Percentiles rank a stretch among this genome's conserved stretches.
Evolutionary conservation across 2,329 filamentous ascomycete species (phyloP).

Genomic region (Aspergillus versicolor): DNA sequence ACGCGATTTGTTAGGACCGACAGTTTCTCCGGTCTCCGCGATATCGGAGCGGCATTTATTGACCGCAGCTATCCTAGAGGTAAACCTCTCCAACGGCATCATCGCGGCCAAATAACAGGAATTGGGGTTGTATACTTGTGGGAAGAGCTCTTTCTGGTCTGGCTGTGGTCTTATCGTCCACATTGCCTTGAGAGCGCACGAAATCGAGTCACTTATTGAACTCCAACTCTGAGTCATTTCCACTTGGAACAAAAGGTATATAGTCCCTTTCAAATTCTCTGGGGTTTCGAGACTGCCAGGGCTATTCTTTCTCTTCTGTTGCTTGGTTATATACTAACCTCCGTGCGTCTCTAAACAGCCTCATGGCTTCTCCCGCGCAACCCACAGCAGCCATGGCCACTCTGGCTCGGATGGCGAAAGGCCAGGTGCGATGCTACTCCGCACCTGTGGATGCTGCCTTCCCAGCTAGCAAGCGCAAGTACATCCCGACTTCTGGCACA

Average conservation of each 20-base stretch:
- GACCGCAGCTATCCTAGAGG: slow-evolving; percentile 6
- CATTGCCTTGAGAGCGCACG: slow-evolving; percentile 1
- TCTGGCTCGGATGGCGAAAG: slow-evolving; percentile 37
- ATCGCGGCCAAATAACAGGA: slow-evolving; percentile 1
- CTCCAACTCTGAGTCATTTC: slow-evolving; percentile 12
- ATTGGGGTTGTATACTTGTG: neutral
- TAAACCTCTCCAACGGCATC: neutral
- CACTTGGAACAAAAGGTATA: neutral
- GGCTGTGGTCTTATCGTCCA: slow-evolving; percentile 9
- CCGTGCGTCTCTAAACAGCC: neutral
- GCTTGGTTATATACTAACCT: neutral
- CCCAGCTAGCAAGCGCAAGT: slow-evolving; percentile 82
- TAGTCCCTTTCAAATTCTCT: neutral
- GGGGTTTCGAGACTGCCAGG: neutral
- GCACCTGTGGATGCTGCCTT: slow-evolving; percentile 53
- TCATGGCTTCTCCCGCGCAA: slow-evolving; percentile 29
- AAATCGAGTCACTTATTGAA: neutral
- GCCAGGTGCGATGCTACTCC: slow-evolving; percentile 45
- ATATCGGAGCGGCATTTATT: slow-evolving; percentile 25
- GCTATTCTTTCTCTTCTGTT: neutral
- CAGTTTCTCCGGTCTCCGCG: slow-evolving; percentile 34
- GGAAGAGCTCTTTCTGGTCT: neutral
- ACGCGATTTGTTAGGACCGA: slow-evolving; percentile 20
- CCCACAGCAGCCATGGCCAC: slow-evolving; percentile 33
- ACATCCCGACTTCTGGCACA: slow-evolving; percentile 77